Evolutionary conservation across 306 rosid species (phyloP).

Genomic region (Sicyos edulis): DNA sequence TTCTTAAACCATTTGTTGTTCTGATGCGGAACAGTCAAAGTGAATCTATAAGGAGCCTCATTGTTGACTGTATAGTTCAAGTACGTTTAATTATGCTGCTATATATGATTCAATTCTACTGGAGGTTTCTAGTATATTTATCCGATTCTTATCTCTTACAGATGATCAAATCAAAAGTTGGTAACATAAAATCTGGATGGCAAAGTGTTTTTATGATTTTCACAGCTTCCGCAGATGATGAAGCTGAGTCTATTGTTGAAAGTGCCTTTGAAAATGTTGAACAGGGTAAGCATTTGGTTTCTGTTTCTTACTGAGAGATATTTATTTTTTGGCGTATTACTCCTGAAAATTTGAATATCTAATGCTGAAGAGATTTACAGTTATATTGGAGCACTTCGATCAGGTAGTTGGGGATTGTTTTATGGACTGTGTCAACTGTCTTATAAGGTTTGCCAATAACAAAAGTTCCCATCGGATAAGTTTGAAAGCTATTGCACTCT

Average conservation of each 20-base stretch:
- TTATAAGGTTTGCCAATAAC: constrained; percentile 89
- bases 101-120: background rate
- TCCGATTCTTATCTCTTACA: constrained; percentile 35
- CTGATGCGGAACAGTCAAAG: constrained; percentile 97
- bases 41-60: constrained; percentile 83
- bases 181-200: constrained; percentile 98
- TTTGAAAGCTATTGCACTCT: constrained; percentile 98
- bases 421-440: constrained; percentile 99
- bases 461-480: constrained; percentile 90
- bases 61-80: constrained; percentile 99
- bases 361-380: constrained; percentile 56
- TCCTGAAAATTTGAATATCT: constrained; percentile 33
- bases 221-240: constrained; percentile 99
- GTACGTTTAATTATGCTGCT: constrained; percentile 32
- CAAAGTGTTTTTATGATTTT: constrained; percentile 95
- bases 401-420: constrained; percentile 99
- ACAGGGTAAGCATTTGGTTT: constrained; percentile 57
- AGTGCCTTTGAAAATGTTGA: constrained; percentile 99
- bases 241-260: constrained; percentile 86
- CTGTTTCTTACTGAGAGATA: constrained; percentile 20
- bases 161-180: constrained; percentile 99
- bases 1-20: constrained; percentile 97
- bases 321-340: constrained; percentile 17
- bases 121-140: constrained; percentile 24
- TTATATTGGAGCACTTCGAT: constrained; percentile 99